A percentile compares a stretch with the other conserved stretches of the same genome.
Evolutionary conservation across 2,329 filamentous ascomycete species (phyloP).

Genomic region (Talaromyces sp.): DNA sequence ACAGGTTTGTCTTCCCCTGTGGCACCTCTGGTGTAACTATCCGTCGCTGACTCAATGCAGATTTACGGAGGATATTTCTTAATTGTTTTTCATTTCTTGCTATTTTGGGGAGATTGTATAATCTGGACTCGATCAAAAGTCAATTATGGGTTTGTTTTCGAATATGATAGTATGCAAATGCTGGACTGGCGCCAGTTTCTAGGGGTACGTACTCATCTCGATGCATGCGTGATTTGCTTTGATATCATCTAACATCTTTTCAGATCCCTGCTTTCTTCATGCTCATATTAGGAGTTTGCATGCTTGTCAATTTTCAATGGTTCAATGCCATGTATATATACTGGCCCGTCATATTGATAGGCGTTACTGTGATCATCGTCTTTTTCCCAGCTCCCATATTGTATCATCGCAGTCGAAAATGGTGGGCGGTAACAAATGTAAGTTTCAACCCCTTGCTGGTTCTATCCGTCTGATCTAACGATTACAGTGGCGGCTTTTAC

Average conservation of each 20-base stretch:
- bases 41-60: conserved; percentile 45
- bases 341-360: conserved; percentile 81
- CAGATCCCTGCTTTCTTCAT: conserved; percentile 82
- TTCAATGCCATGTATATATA: conserved; percentile 73
- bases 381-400: conserved; percentile 75
- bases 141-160: conserved; percentile 96
- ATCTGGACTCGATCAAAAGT: conserved; percentile 83
- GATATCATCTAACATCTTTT: conserved; percentile 24
- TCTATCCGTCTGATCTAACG: conserved; percentile 10
- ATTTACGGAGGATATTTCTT: conserved; percentile 93
- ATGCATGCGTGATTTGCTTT: neutral
- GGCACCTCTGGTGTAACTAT: neutral
- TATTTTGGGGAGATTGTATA: conserved; percentile 85
- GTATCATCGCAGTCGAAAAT: conserved; percentile 75
- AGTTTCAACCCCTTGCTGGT: conserved; percentile 38
- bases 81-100: conserved; percentile 73
- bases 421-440: conserved; percentile 89
- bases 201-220: conserved; percentile 55
- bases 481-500: conserved; percentile 74
- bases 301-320: conserved; percentile 89
- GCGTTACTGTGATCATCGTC: conserved; percentile 66
- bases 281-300: conserved; percentile 71
- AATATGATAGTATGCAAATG: conserved; percentile 84
- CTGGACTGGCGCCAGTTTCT: conserved; percentile 88
- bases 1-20: conserved; percentile 51